Evolutionary conservation across 2,329 filamentous ascomycete genomes (phyloP), one percentile per base, ranked within the genome.

Genomic region (Verticillium zaregamsianum): DNA sequence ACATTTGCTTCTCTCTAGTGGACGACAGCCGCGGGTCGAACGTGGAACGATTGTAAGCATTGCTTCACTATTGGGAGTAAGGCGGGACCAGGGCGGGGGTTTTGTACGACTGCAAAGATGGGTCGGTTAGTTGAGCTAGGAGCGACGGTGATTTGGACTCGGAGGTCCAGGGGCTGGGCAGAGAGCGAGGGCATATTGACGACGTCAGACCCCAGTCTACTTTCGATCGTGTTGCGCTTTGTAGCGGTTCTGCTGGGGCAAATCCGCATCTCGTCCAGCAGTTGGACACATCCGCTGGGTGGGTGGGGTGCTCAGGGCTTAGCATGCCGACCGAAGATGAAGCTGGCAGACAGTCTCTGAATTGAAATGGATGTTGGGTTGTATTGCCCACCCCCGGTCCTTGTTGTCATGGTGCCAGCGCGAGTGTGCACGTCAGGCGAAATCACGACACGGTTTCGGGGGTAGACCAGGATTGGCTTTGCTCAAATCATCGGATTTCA

Each of bases 401-500:
- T 35, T 35, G 9, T 2, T 35, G 33, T 28, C 28, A 28, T 28
- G 28, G 28, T 28, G 4, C 28, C 28, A 28, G 28, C 28, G 4
- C 5, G 1, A 28, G 28, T 28, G 28, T 25, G 25, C 1, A 28
- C 28, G 28, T 28, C 5, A 28, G 28, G 28, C 28, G 28, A 28
- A 5, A 28, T 28, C 5, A 28, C 28, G 1, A 28, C 28, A 28
- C 28, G 28, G 33, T 35, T 5, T 2, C n/a, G 3, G 45, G 9
- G 17, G 20, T 8, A 8, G 31, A 14, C 11, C 45, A 4, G 7
- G 20, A 40, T n/a, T 52, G 45, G 20, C 40, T 59, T 59, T 66
- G 64, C 63, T 63, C 63, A 66, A 66, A 66, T 63, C 67, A 63
- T 62, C 61, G 64, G 63, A 62, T 63, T 71, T 63, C 64, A 61